Evolutionary conservation across 129 eudicot genomes (phyloP).

Genomic region (Gnaphalium uliginosum): DNA sequence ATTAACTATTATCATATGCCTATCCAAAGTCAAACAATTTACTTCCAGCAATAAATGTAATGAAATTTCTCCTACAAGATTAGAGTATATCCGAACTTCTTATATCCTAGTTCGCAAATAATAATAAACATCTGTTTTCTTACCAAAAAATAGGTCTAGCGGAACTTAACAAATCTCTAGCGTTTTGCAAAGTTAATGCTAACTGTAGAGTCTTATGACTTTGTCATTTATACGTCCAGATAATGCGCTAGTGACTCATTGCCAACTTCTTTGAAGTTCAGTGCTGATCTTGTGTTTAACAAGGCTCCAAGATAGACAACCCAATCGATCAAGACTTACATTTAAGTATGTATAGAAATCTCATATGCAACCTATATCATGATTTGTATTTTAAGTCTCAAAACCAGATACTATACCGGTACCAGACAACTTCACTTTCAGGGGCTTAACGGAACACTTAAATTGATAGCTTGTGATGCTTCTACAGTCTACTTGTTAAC

Average conservation of each 20-base stretch:
- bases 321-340: neutral
- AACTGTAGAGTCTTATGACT: neutral
- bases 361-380: neutral
- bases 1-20: neutral
- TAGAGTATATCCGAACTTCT: neutral
- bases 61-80: neutral
- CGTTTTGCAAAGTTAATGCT: neutral
- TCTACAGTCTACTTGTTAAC: slow-evolving; percentile 12
- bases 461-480: neutral
- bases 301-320: neutral
- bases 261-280: slow-evolving; percentile 3
- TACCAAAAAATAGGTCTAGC: neutral
- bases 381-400: neutral
- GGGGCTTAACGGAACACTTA: neutral
- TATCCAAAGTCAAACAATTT: slow-evolving; percentile 1
- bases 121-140: slow-evolving; percentile 1
- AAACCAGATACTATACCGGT: neutral
- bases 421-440: slow-evolving; percentile 9
- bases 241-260: neutral
- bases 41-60: slow-evolving; percentile 3
- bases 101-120: neutral
- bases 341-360: neutral
- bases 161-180: neutral
- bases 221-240: neutral
- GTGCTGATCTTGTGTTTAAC: neutral